Evolutionary conservation across 257 asterid genomes (phyloP).

Genomic region (Anisodus acutangulus): DNA sequence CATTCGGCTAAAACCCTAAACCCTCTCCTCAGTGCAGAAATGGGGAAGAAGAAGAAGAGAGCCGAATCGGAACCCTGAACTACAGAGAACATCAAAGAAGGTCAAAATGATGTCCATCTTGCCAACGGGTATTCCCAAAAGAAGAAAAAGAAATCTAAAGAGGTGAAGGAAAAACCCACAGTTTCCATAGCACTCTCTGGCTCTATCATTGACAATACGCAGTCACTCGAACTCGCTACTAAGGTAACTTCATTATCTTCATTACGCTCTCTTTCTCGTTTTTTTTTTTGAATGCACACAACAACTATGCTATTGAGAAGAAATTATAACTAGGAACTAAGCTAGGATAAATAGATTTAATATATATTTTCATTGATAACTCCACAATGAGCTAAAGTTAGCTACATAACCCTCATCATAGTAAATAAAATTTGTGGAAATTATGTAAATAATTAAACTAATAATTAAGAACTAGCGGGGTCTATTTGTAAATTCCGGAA

Average conservation of each 20-base stretch:
- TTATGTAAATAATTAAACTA: too few species aligned
- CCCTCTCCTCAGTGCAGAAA: conserved; percentile 33
- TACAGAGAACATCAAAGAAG: conserved; percentile 2
- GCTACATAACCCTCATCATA: too few species aligned
- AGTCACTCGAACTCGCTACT: conserved; percentile 87
- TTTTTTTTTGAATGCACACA: neutral
- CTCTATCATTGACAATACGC: conserved; percentile 78
- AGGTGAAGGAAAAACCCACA: conserved; percentile 50
- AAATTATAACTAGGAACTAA: too few species aligned
- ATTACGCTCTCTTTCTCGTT: neutral
- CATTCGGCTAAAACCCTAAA: conserved; percentile 37
- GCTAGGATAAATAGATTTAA: too few species aligned
- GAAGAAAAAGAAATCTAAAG: conserved; percentile 45
- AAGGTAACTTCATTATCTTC: conserved; percentile 46
- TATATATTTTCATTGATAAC: too few species aligned
- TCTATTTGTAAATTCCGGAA: too few species aligned
- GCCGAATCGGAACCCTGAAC: conserved; percentile 22
- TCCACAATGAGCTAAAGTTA: too few species aligned
- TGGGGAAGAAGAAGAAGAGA: conserved; percentile 66
- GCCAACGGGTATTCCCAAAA: conserved; percentile 47
- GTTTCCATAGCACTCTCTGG: conserved; percentile 80
- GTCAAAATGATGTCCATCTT: neutral
- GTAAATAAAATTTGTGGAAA: too few species aligned
- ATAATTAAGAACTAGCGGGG: too few species aligned
- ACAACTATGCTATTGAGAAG: neutral